A percentile compares a stretch with the other conserved stretches of the same genome.
These are phyloP conservation scores for Suhomyces anneliseae DNA, from an alignment of 1,139 yeast species.

Conservation along the genomic window DNA sequence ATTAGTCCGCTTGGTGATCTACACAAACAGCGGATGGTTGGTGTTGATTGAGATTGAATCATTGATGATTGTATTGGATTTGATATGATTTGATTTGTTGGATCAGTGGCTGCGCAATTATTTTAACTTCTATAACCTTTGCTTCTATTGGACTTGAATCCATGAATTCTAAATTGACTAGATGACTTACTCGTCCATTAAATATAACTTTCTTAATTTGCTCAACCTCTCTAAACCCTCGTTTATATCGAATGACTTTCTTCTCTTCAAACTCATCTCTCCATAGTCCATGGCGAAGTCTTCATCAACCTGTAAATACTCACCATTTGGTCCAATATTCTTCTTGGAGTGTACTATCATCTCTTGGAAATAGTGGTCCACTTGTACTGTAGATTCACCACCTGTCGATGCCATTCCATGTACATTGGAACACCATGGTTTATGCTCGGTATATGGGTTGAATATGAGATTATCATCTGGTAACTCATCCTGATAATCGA, in stretches of 20 bases:
- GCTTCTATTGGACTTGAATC: no score
- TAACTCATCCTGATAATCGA: constrained; percentile 16
- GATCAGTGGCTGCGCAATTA: background rate
- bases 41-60: no score
- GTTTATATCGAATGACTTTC: constrained; percentile 28
- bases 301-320: constrained; percentile 18
- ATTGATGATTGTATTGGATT: no score
- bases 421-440: constrained; percentile 36
- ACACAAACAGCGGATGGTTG: no score
- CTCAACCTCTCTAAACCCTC: constrained; percentile 36
- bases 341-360: constrained; percentile 22
- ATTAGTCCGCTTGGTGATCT: no score
- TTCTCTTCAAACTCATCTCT: constrained; percentile 17
- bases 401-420: constrained; percentile 16
- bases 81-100: no score
- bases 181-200: constrained; percentile 21
- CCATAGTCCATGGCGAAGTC: constrained; percentile 19
- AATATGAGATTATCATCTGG: constrained; percentile 13
- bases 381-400: background rate
- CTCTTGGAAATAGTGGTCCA: constrained; percentile 26
- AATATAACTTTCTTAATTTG: constrained; percentile 37
- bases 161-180: no score
- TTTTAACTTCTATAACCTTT: no score
- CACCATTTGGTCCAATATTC: constrained; percentile 30
- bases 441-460: constrained; percentile 32